These are phyloP conservation scores for Lactifluus pinguis DNA, from an alignment of 768 basidiomycete species.

Conservation along the genomic window DNA sequence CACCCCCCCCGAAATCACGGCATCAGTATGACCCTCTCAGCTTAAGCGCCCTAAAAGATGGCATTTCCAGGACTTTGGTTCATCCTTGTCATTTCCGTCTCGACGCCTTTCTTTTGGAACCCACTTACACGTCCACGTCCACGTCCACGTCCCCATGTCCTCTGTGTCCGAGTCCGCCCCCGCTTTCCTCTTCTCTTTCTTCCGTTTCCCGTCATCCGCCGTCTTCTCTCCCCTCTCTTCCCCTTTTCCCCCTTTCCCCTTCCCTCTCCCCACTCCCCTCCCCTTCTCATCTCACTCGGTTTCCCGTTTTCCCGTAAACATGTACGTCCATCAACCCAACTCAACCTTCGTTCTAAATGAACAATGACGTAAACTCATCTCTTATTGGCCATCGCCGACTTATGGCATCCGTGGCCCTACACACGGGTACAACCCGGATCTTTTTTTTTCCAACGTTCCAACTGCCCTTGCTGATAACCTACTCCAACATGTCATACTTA, in stretches of 20 bases:
- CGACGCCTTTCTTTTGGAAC: not conserved
- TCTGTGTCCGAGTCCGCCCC: not conserved
- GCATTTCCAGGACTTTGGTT: not conserved
- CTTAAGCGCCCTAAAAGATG: not conserved
- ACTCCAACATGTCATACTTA: slow-evolving; percentile 7
- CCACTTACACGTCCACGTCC: not conserved
- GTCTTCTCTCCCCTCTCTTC: not conserved
- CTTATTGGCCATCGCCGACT: slow-evolving; percentile 1
- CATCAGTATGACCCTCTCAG: not conserved
- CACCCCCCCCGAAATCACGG: not conserved
- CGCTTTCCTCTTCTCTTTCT: not conserved
- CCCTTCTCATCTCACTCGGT: slow-evolving; percentile 7
- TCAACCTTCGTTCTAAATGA: not conserved
- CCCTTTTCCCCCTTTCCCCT: not conserved
- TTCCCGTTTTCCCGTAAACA: slow-evolving; percentile 9
- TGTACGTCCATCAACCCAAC: not conserved
- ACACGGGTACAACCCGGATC: not conserved
- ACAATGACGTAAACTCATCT: slow-evolving; percentile 13
- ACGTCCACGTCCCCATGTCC: not conserved
- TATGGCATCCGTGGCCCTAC: slow-evolving; percentile 6
- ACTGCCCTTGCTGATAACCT: not conserved
- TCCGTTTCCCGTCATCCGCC: not conserved
- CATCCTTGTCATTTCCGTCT: slow-evolving; percentile 10
- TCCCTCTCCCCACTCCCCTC: not conserved
- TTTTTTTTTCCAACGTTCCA: not conserved